phyloP scores from a whole-genome alignment of 768 basidiomycete genomes.

The Lactarius tabidus region DNA sequence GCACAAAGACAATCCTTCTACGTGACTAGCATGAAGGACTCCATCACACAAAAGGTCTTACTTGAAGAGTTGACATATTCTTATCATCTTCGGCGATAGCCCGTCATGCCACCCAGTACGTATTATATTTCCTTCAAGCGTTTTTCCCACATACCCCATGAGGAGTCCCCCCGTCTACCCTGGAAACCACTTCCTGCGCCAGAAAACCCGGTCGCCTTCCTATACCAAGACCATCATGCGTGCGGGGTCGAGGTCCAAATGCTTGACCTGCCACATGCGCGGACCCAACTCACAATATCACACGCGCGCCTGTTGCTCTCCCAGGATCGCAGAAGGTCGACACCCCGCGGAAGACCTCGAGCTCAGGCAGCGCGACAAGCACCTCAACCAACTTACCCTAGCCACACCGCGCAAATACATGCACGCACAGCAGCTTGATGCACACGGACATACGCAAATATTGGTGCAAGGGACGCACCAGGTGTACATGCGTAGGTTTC shows the following conservation, averaged over 20 bases:
- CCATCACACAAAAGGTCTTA: too few species aligned
- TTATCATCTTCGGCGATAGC: too few species aligned
- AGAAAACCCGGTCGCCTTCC: neutral
- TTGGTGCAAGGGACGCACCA: neutral
- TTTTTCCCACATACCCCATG: neutral
- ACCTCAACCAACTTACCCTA: neutral
- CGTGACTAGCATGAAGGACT: too few species aligned
- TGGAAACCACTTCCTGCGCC: neutral
- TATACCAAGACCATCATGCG: neutral
- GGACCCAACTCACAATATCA: neutral
- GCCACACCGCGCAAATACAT: too few species aligned
- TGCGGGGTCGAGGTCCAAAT: constrained; percentile 3
- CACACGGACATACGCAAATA: neutral
- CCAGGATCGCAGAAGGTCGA: neutral
- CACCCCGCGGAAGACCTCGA: constrained; percentile 4
- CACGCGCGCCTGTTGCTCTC: constrained; percentile 2
- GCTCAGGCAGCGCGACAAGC: neutral
- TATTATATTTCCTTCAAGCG: neutral
- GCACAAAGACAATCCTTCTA: too few species aligned
- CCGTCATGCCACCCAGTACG: too few species aligned
- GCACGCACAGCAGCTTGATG: neutral
- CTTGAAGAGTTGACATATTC: too few species aligned
- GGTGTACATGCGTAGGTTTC: neutral
- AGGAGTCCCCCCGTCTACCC: neutral
- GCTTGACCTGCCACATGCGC: neutral